Evolutionary conservation across 179 eudicot genomes (phyloP), one percentile per base, ranked within the genome.

Genomic region (Beta lomatogona): DNA sequence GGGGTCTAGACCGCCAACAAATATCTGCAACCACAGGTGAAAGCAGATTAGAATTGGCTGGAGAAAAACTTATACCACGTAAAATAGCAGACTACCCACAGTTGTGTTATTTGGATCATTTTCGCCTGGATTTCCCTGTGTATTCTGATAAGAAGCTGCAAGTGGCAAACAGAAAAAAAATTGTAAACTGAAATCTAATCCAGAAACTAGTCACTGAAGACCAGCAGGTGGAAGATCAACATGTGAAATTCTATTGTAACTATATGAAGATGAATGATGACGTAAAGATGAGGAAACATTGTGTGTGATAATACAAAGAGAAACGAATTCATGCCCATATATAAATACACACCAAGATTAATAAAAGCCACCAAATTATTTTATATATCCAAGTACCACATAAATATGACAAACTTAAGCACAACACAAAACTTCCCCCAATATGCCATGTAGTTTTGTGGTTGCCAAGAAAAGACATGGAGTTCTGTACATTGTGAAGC

Each of bases 1-100:
- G 16, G 97, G 93, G 77, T 95, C 97, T 85, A 95, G 79, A 78
- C 97, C 98, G 66, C 98, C 98, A 83, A 95, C 98, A 88, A 95
- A 95, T 67, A 95, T 89, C 98, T 95, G 90, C 88, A 86, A 16
- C 22, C 54, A 73, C 66, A 44, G 36, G 31, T 48, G 22, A 44
- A 63, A 70, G 48, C 18, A 72, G 31, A 69, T 87, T 14, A 85
- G 79, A 50, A 80, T 53, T 76, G 64, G 21, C 52, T 31, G n/a
- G 75, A 61, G 12, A 79, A 28, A 36, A 73, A 69, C 74, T 44
- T 22, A 36, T 3, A 77, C 46, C 68, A 73, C 69, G 69, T 52
- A 77, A 13, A 80, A 65, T 78, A 77, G 61, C 21, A 76, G 75
- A 76, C 71, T 86, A 92, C 97, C 85, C 92, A 94, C 98, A 72